Evolutionary conservation across 805 yeast species (phyloP), one percentile per base, ranked within the genome.

Genomic region (Metschnikowia orientalis): DNA sequence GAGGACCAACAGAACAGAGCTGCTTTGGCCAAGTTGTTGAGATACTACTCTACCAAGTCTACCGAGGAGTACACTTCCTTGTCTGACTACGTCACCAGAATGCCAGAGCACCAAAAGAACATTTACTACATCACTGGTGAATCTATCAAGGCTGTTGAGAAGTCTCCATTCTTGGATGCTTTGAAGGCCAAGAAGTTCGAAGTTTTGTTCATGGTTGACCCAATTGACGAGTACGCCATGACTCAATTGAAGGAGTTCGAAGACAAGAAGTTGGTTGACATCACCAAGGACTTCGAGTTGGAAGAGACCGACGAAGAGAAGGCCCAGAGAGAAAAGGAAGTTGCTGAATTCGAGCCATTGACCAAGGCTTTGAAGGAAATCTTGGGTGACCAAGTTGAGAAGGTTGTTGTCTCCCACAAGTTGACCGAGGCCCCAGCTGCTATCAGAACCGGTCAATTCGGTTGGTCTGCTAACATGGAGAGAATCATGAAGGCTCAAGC

Each of bases 401-500:
- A 92, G 78, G 98, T 94, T 69, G 88, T 89, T 62, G 96, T 92
- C 48, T 88, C 97, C 48, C 94, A 90, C 75, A 88, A 87, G 73
- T 79, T 92, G 61, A 87, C 89, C 56, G 97, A 89, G 61, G 89
- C 97, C 39, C 99, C 99, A 68, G 98, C 98, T 67, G 98, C 98
- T 54, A 92, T 92, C 66, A 88, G 98, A 80, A 92, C 98, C 53
- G 97, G 97, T 53, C 97, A 92, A 76, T 92, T 92, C 68, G 98
- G 99, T 67, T 92, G 99, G 99, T 92, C 98, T 52, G 99, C 99
- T 59, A 92, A 92, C 79, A 92, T 92, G 98, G 99, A 92, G 78
- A 90, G 98, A 83, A 92, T 92, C 79, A 92, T 92, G 99, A 92
- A 92, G 79, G 98, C 98, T 44, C 99, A 92, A 77, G 98, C 99